These are phyloP conservation scores for Penicillium odoratum DNA, from an alignment of 495 filamentous ascomycete genomes.

Conservation along the genomic window DNA sequence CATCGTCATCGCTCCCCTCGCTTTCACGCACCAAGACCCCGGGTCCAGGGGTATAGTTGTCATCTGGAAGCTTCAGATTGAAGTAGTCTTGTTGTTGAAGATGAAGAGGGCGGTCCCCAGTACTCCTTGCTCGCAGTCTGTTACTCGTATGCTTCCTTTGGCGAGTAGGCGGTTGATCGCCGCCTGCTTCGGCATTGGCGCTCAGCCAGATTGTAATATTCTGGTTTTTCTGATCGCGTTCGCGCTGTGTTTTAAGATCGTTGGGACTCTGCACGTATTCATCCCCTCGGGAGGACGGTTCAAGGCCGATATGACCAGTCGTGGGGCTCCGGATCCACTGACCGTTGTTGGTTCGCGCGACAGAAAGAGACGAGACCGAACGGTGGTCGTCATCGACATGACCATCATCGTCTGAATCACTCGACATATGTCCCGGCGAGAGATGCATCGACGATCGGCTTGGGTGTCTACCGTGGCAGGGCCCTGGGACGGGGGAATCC, in stretches of 20 bases:
- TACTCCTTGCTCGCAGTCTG: constrained; percentile 47
- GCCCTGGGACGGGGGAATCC: constrained; percentile 46
- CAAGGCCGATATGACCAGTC: constrained; percentile 41
- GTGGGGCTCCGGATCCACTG: constrained; percentile 32
- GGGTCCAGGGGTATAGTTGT: constrained; percentile 44
- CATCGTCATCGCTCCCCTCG: constrained; percentile 42
- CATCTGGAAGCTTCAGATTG: constrained; percentile 25
- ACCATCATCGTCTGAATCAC: constrained; percentile 33
- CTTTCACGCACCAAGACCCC: constrained; percentile 47
- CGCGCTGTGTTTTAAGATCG: constrained; percentile 41
- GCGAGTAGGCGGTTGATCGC: constrained; percentile 30
- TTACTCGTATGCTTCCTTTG: constrained; percentile 21
- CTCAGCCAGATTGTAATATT: constrained; percentile 50
- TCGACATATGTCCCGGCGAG: constrained; percentile 33
- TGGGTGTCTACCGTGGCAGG: constrained; percentile 24
- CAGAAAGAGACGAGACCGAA: constrained; percentile 18
- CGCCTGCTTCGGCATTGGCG: constrained; percentile 42
- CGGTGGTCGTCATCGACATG: constrained; percentile 17
- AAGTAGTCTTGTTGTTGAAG: constrained; percentile 45
- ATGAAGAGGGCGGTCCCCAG: constrained; percentile 44
- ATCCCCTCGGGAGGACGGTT: constrained; percentile 38
- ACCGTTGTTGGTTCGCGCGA: constrained; percentile 31
- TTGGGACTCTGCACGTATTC: constrained; percentile 46
- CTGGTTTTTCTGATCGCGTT: constrained; percentile 43
- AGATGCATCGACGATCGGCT: constrained; percentile 44